A percentile compares a stretch with the other conserved stretches of the same genome.
These are phyloP conservation scores for Cochlearia excelsa DNA, from an alignment of 345 rosid genomes.

Conservation along the genomic window DNA sequence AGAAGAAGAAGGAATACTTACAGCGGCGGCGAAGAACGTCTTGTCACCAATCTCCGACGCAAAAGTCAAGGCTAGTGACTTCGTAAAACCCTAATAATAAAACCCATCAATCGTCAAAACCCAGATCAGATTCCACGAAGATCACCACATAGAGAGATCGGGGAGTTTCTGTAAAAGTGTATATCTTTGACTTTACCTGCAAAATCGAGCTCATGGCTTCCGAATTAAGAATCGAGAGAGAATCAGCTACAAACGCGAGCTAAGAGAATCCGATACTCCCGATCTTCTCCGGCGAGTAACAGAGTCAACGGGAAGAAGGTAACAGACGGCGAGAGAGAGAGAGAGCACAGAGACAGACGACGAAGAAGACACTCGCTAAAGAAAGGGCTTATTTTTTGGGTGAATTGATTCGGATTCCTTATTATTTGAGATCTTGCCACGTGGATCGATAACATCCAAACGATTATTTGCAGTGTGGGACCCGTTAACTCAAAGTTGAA, in stretches of 20 bases:
- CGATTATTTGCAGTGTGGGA: constrained; percentile 13
- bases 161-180: not conserved
- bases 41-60: constrained; percentile 98
- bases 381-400: not conserved
- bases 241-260: constrained; percentile 2
- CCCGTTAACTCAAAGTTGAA: not conserved
- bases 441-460: constrained; percentile 14
- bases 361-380: constrained; percentile 4
- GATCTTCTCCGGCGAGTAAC: not conserved
- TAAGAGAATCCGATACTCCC: not conserved
- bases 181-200: constrained; percentile 41
- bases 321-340: constrained; percentile 20
- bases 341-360: too few species aligned
- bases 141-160: not conserved
- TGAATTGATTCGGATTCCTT: constrained; percentile 27
- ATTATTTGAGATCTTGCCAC: constrained; percentile 13
- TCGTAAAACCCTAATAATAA: constrained; percentile 69
- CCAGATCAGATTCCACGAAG: constrained; percentile 2
- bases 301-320: not conserved
- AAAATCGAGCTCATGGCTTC: constrained; percentile 57
- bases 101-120: constrained; percentile 12
- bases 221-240: constrained; percentile 4
- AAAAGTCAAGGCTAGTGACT: constrained; percentile 96
- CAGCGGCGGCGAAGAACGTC: constrained; percentile 99
- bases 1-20: constrained; percentile 33